Conservation (phyloP, 441 rosid genomes). For the Metrosideros polymorpha region DNA sequence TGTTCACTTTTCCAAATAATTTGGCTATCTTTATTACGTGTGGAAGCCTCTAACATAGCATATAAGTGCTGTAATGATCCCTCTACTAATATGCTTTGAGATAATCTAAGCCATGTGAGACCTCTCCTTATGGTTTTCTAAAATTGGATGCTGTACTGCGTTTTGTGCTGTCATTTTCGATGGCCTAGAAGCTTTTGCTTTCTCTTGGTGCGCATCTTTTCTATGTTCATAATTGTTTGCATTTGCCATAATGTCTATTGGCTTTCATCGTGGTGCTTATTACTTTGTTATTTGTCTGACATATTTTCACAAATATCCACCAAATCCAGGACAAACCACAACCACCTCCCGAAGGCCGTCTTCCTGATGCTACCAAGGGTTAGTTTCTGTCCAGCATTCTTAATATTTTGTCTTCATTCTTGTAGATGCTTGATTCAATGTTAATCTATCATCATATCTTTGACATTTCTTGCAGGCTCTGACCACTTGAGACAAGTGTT, state of each 20-base stretch:
- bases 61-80: not conserved
- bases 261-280: not conserved
- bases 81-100: not conserved
- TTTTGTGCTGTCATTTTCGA: not conserved
- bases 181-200: not conserved
- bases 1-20: not conserved
- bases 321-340: conserved; percentile 69
- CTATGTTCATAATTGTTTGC: not conserved
- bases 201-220: not conserved
- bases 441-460: not conserved
- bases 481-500: conserved; percentile 87
- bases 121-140: not conserved
- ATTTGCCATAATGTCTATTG: not conserved
- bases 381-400: conserved; percentile 1
- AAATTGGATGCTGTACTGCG: not conserved
- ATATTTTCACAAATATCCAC: not conserved
- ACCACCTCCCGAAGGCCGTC: conserved; percentile 94
- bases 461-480: conserved; percentile 21
- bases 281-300: not conserved
- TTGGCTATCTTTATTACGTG: not conserved
- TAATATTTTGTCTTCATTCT: not conserved
- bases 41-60: not conserved
- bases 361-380: conserved; percentile 90
- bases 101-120: not conserved
- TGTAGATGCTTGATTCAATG: not conserved